Conservation (phyloP, 257 asterid genomes). For the Solanum appendiculatum region DNA sequence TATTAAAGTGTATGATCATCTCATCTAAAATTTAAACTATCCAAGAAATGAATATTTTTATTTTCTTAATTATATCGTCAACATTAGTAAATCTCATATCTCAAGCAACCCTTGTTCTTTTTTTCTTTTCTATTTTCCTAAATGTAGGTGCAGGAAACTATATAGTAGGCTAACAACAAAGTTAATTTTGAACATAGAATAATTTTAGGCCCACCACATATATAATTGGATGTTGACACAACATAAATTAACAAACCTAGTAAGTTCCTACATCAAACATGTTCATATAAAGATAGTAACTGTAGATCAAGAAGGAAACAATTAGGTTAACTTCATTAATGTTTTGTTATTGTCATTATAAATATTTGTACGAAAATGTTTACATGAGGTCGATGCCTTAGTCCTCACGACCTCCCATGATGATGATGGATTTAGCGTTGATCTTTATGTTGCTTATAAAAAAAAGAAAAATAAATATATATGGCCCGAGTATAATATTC, state of each 20-base stretch:
- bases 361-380: neutral
- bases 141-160: neutral
- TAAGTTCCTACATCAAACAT: neutral
- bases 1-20: neutral
- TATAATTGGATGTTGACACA: neutral
- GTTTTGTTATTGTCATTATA: neutral
- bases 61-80: neutral
- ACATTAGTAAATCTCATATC: neutral
- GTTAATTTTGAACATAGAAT: neutral
- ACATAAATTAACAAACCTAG: neutral
- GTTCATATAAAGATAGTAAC: neutral
- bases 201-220: neutral
- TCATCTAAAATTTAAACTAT: neutral
- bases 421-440: neutral
- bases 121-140: neutral
- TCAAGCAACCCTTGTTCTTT: neutral
- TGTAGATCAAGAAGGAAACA: neutral
- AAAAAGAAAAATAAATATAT: neutral
- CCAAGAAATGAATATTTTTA: neutral
- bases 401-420: no score
- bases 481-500: neutral
- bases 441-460: neutral
- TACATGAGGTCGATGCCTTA: neutral
- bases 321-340: neutral
- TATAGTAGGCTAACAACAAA: neutral